Percentiles rank a stretch among this genome's conserved stretches.
These are phyloP conservation scores for Wickerhamiella galacta DNA, from an alignment of 805 yeast species.

Conservation along the genomic window DNA sequence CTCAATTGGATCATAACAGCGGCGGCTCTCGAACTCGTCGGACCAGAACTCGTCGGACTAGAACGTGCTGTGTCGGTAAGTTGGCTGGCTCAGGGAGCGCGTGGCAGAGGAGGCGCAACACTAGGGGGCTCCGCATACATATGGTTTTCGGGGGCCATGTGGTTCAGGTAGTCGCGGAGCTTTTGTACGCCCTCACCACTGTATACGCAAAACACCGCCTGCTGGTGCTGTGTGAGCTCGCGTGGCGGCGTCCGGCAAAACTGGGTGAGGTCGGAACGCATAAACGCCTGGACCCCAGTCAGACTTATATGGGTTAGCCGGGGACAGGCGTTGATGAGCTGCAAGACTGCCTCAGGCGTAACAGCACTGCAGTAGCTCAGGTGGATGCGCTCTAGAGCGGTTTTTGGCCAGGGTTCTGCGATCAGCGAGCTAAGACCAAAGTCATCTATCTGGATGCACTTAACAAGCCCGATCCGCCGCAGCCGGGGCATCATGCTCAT, in stretches of 20 bases:
- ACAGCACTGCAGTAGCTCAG: conserved; percentile 76
- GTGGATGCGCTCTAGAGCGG: conserved; percentile 82
- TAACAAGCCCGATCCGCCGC: conserved; percentile 83
- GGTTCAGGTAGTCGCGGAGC: conserved; percentile 53
- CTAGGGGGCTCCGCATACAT: no score
- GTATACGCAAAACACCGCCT: conserved; percentile 76
- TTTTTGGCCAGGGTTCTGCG: conserved; percentile 46
- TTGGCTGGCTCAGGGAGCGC: no score
- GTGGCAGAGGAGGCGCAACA: no score
- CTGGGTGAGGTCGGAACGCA: conserved; percentile 67
- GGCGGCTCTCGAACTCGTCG: no score
- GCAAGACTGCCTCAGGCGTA: conserved; percentile 60
- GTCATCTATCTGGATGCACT: conserved; percentile 77
- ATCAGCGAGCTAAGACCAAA: conserved; percentile 52
- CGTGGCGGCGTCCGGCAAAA: conserved; percentile 87
- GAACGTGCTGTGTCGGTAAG: no score
- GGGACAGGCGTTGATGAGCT: conserved; percentile 64
- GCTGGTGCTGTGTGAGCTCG: conserved; percentile 78
- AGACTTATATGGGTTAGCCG: conserved; percentile 75
- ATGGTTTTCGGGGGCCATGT: no score
- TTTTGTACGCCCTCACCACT: conserved; percentile 76
- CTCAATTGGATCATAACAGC: no score
- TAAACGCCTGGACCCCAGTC: conserved; percentile 83
- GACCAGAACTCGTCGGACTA: no score
- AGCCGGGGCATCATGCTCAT: conserved; percentile 61